phyloP scores from a whole-genome alignment of 768 basidiomycete species.

The Auriscalpium orientale region DNA sequence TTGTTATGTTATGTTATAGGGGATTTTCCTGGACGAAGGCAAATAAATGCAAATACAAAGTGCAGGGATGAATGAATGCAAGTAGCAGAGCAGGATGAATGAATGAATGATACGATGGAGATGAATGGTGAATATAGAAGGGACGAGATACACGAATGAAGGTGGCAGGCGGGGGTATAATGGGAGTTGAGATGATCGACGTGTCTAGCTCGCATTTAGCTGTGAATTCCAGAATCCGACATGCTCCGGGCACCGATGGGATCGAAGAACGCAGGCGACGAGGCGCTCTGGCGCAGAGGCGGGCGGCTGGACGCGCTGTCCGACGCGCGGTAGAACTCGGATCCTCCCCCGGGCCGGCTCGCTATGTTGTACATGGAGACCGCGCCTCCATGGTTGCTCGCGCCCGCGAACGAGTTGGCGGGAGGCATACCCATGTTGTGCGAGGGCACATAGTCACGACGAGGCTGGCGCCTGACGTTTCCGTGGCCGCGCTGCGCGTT shows the following conservation, averaged over 20 bases:
- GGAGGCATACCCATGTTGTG: neutral
- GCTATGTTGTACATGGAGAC: constrained; percentile 11
- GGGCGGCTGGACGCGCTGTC: neutral
- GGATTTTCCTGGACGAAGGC: no score
- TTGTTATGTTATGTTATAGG: no score
- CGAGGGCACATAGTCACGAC: neutral
- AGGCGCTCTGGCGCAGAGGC: constrained; percentile 10
- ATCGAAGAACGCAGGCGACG: constrained; percentile 12
- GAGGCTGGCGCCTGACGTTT: neutral
- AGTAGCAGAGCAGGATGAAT: no score
- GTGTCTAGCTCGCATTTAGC: neutral
- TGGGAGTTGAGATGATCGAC: neutral
- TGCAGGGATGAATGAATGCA: no score
- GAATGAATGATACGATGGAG: neutral
- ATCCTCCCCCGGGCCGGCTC: constrained; percentile 1
- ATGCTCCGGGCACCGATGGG: neutral
- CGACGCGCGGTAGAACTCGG: neutral
- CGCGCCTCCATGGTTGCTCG: constrained; percentile 5
- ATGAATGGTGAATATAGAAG: neutral
- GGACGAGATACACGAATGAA: neutral
- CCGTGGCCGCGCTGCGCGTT: neutral
- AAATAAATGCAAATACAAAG: no score
- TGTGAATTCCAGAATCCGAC: neutral
- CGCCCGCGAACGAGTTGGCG: neutral
- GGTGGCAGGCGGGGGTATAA: neutral